Evolutionary conservation across 345 rosid genomes (phyloP).

Genomic region (Brassica nigra): DNA sequence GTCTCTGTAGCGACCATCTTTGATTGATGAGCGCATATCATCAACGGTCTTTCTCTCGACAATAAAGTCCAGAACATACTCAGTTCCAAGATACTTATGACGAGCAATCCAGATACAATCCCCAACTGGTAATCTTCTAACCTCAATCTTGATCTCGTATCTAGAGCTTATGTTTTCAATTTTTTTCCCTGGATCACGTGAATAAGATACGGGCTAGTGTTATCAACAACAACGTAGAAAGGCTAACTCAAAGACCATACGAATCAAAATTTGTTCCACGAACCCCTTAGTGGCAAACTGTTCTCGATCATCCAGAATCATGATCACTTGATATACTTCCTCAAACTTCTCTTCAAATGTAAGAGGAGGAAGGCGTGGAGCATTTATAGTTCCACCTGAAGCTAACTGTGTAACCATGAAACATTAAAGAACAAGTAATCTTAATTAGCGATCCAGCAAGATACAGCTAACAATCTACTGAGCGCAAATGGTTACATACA

Average conservation of each 20-base stretch:
- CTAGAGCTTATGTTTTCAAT: background rate
- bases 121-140: slow-evolving; percentile 69
- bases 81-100: slow-evolving; percentile 57
- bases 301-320: background rate
- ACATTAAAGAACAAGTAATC: background rate
- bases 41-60: slow-evolving; percentile 89
- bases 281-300: background rate
- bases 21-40: slow-evolving; percentile 79
- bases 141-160: background rate
- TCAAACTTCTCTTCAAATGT: background rate
- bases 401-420: background rate
- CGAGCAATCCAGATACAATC: background rate
- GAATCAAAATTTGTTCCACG: background rate
- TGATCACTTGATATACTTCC: background rate
- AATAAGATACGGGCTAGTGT: background rate
- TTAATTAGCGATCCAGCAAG: background rate
- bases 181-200: background rate
- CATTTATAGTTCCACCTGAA: background rate
- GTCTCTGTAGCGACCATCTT: slow-evolving; percentile 86
- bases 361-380: background rate
- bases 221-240: background rate
- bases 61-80: slow-evolving; percentile 89
- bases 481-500: background rate
- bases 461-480: background rate
- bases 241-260: background rate